Evolutionary conservation across 1,139 yeast species (phyloP), one percentile per base, ranked within the genome.

Genomic region (Saccharomyces hybrid): DNA sequence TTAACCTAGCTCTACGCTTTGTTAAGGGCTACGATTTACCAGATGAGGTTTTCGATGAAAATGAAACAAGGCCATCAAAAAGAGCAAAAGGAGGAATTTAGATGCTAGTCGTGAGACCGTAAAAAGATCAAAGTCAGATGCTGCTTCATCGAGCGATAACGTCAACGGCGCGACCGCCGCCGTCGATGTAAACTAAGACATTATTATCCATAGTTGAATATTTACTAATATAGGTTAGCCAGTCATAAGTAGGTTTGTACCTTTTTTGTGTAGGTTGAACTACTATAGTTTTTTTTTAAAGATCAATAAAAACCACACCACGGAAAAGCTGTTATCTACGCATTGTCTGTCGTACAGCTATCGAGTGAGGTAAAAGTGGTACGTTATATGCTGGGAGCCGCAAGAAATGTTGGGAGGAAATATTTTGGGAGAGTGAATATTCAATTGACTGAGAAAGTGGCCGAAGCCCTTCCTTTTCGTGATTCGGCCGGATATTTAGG

Each of bases 1-100:
- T 76, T 60, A 78, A 80, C 29, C 73, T 86, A 57, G 79, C 79
- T 54, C 87, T 93, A 50, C 86, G 86, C 64, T 86, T 88, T 62
- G 91, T 90, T 14, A 87, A 88, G 64, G 72, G 86, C 21, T 81
- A 84, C 70, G 96, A 91, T 62, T 74, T 93, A 46, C 97, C 97
- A 14, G 82, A 82, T 64, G 90, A 85, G 63, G 97, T 91, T 9
- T 93, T 86, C 65, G 82, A 73, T 4, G 95, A 86, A 60, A 93
- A 84, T 9, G 98, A 93, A 65, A 65, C 61, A 28, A 78, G 95
- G 57, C 97, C 97, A 0, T 71, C 72, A 8, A 85, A 83, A 73
- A 73, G 61, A 74, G 75, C 56, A 82, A 81, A 65, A 67, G 81
- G 57, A 79, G 78, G 62, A 67, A 66, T 57, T 44, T 61, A 58